Evolutionary conservation across 1,284 basidiomycete genomes (phyloP).

Genomic region (Somion occarium): DNA sequence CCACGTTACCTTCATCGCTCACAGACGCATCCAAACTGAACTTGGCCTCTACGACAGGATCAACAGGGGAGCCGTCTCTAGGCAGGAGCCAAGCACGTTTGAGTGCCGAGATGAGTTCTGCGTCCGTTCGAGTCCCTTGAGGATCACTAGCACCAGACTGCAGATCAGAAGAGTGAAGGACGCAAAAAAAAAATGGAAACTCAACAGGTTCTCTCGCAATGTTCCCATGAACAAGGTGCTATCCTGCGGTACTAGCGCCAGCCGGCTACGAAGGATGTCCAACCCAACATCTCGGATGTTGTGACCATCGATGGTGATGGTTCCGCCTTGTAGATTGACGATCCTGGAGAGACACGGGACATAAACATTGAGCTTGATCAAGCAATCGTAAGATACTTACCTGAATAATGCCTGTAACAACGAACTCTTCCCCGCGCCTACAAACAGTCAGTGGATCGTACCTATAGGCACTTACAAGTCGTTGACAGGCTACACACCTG

Average conservation of each 20-base stretch:
- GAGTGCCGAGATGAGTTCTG: constrained; percentile 48
- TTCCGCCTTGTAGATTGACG: constrained; percentile 58
- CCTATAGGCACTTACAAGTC: background rate
- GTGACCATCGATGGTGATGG: constrained; percentile 67
- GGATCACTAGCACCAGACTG: constrained; percentile 44
- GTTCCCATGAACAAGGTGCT: constrained; percentile 61
- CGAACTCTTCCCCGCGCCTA: constrained; percentile 2
- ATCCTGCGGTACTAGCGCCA: constrained; percentile 75
- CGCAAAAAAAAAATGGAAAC: constrained; percentile 17
- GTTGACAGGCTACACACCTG: background rate
- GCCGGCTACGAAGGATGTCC: constrained; percentile 48
- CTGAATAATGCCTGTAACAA: constrained; percentile 73
- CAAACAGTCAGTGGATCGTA: background rate
- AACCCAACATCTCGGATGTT: constrained; percentile 57
- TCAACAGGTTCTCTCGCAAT: constrained; percentile 61
- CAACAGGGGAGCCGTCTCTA: constrained; percentile 37
- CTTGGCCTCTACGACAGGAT: constrained; percentile 50
- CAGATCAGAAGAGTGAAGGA: background rate
- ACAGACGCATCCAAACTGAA: constrained; percentile 64
- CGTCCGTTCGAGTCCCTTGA: constrained; percentile 45
- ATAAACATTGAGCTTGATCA: constrained; percentile 1
- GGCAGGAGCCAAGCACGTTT: constrained; percentile 58
- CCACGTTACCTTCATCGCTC: constrained; percentile 51
- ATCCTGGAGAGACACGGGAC: constrained; percentile 37
- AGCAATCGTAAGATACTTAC: no score